Base-by-base conservation (phyloP, 345 rosid genomes). In the Excoecaria agallocha region DNA sequence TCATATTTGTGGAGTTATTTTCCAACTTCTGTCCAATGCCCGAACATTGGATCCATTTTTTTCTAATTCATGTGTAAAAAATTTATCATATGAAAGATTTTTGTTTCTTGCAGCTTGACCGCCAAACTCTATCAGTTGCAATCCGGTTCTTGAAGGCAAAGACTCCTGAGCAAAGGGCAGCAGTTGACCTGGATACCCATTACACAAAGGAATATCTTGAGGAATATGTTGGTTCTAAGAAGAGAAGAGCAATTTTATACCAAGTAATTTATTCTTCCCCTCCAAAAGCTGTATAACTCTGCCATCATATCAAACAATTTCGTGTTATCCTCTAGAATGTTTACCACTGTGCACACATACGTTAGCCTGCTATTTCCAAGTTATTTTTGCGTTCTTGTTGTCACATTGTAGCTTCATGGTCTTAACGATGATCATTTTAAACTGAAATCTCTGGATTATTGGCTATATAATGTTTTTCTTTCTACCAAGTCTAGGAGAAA, bases 171-270 rank as follows among this genome's bases (percentile, higher is more conserved):
- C 90, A 93, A 82, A 89, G 99, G 79, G 99, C 99, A 54, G 96
- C 93, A 3, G 99, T 95, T 79, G 99, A 95, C 83, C 83, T 95
- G 85, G 99, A 95, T 81, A 93, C 99, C 45, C 99, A 95, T 80
- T 95, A 90, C 79, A 76, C 99, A 62, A 76, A 85, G 92, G 94
- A 88, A 74, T 95, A 86, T 82, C 86, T 95, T 72, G 90, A 91
- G 64, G 99, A 95, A 78, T 59, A 20, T 49, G 76, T 95, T 43
- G 98, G 97, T 35, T 72, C 82, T 19, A 71, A 52, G 74, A 89
- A 90, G 67, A 86, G 99, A 78, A 80, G 97, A 73, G 81, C 84
- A 74, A 79, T 91, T 45, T 82, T 95, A 75, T 90, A 93, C 84
- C 87, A 89, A 82, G 99, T 95, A 78, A 74, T 86, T 46, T 64